Percentiles rank a stretch among this genome's conserved stretches.
These are phyloP conservation scores for Seiridium unicorne DNA, from an alignment of 2,329 filamentous ascomycete genomes.

Conservation along the genomic window DNA sequence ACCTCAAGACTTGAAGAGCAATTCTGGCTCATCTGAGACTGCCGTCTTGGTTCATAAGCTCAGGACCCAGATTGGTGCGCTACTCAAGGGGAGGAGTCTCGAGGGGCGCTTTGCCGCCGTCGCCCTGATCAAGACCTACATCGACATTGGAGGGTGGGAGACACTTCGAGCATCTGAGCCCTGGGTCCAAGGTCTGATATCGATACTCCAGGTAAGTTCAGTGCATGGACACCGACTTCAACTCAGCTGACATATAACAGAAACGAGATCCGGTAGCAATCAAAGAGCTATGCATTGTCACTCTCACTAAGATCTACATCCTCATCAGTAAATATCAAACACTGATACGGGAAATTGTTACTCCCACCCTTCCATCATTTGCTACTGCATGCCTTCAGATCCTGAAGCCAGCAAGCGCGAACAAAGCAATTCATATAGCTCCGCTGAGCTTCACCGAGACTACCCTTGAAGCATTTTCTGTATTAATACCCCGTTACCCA, in stretches of 20 bases:
- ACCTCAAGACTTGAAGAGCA: constrained; percentile 57
- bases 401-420: constrained; percentile 42
- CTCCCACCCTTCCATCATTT: constrained; percentile 74
- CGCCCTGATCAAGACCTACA: constrained; percentile 73
- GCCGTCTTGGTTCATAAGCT: constrained; percentile 76
- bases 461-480: constrained; percentile 68
- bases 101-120: constrained; percentile 78
- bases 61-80: constrained; percentile 72
- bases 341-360: constrained; percentile 82
- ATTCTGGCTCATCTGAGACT: constrained; percentile 61
- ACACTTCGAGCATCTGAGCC: constrained; percentile 68
- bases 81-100: constrained; percentile 73
- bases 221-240: background rate
- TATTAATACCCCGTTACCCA: constrained; percentile 76
- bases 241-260: constrained; percentile 34
- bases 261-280: constrained; percentile 75
- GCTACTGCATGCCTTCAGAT: constrained; percentile 71
- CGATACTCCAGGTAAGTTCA: constrained; percentile 63
- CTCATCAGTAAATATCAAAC: constrained; percentile 81
- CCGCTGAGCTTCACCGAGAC: constrained; percentile 58
- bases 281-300: constrained; percentile 75
- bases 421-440: constrained; percentile 32
- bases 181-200: constrained; percentile 77
- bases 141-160: constrained; percentile 85
- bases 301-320: constrained; percentile 79